Evolutionary conservation across 2,329 filamentous ascomycete genomes (phyloP), one percentile per base, ranked within the genome.

Genomic region (Blastomyces parvus): DNA sequence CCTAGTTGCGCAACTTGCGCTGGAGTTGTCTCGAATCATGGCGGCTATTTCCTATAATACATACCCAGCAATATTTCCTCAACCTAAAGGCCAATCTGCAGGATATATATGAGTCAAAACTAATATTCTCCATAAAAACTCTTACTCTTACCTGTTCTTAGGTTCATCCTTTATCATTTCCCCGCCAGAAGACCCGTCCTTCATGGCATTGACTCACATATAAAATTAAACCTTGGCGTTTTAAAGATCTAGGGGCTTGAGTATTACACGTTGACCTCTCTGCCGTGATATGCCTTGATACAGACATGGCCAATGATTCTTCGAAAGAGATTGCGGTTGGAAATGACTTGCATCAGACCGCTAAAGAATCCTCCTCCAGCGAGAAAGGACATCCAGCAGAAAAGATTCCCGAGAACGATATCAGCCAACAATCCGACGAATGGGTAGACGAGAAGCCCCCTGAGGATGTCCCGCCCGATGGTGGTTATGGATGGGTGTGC

Each of bases 401-500:
- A 55, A 55, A 9, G 46, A 19, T 22, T n/a, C 60, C 36, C 1
- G 52, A 42, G 19, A 40, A 58, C 42, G 40, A 36, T 60, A 53
- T 46, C 8, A 52, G 33, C 33, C 53, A 60, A 2, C 57, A 57
- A 11, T 65, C 65, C n/a, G 61, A 66, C 6, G 64, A 67, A 14
- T 68, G 64, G 7, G 58, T 67, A 36, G 71, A 74, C n/a, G 69
- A 70, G 55, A 76, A 74, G 60, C 68, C 70, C 53, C 67, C 69
- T 14, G 70, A 68, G 19, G 75, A 77, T 63, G 67, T 65, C 25
- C 73, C 76, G 40, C 78, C 78, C 48, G 83, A 86, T 68, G 84
- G 84, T 50, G 84, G 84, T 27, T 86, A 85, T 74, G 84, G 84
- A 64, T 86, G 84, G 84, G 79, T 85, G 27, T 84, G 85, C 62